Evolutionary conservation across 2,329 filamentous ascomycete species (phyloP).

Genomic region (Aspergillus tubingensis): DNA sequence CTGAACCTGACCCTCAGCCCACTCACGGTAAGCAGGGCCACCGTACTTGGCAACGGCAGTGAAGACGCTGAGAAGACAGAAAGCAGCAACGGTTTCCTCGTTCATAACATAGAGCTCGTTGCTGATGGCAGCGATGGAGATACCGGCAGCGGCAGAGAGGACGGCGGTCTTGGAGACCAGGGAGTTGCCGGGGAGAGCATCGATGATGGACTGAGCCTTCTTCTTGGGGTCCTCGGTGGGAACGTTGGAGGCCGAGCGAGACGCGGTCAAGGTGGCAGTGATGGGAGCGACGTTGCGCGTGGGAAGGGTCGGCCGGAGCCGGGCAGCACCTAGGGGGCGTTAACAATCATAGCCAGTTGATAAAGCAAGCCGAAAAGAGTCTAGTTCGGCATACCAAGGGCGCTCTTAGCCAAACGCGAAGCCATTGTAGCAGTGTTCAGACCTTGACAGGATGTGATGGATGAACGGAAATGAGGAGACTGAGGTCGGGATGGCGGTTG

Average conservation of each 20-base stretch:
- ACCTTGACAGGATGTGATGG: conserved; percentile 51
- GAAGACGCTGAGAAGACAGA: conserved; percentile 93
- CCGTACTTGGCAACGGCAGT: conserved; percentile 88
- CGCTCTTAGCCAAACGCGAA: conserved; percentile 94
- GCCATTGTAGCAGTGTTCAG: conserved; percentile 79
- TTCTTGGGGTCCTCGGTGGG: conserved; percentile 88
- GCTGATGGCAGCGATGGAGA: conserved; percentile 93
- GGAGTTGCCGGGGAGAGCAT: conserved; percentile 87
- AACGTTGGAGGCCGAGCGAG: conserved; percentile 73
- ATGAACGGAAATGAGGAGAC: conserved; percentile 43
- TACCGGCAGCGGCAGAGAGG: conserved; percentile 86
- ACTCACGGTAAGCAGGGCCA: conserved; percentile 87
- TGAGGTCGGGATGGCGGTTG: conserved; percentile 44
- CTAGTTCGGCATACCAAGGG: conserved; percentile 72
- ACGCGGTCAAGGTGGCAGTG: conserved; percentile 66
- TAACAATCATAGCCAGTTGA: conserved; percentile 33
- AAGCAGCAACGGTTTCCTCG: conserved; percentile 93
- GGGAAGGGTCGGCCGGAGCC: conserved; percentile 80
- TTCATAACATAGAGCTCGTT: conserved; percentile 99
- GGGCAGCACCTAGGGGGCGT: conserved; percentile 72
- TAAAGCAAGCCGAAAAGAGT: conserved; percentile 22
- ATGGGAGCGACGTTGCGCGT: conserved; percentile 74
- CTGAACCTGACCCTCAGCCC: conserved; percentile 83
- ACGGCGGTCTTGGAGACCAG: conserved; percentile 95
- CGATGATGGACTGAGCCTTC: conserved; percentile 94